phyloP scores from a whole-genome alignment of 305 asterid genomes.

The Fraxinus baroniana region DNA sequence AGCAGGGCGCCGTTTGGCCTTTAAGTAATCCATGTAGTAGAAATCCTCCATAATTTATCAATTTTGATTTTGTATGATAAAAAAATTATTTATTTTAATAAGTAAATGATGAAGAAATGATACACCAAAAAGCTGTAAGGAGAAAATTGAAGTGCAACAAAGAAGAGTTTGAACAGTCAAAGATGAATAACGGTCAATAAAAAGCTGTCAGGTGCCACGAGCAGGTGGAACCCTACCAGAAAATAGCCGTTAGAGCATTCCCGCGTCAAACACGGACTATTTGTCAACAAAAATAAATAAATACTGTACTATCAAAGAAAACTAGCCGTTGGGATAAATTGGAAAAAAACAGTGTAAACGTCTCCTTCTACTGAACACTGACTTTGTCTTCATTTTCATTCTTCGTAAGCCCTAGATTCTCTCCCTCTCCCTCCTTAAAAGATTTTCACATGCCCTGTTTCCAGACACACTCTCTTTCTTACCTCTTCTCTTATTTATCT shows the following conservation, averaged over 20 bases:
- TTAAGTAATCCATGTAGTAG: no score
- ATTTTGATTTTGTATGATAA: background rate
- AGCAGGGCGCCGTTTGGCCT: no score
- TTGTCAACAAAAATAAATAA: background rate
- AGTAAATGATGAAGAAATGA: background rate
- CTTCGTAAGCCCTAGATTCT: slow-evolving; percentile 25
- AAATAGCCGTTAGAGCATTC: slow-evolving; percentile 55
- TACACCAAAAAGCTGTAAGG: background rate
- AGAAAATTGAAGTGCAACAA: background rate
- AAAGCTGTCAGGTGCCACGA: background rate
- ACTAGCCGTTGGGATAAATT: slow-evolving; percentile 56
- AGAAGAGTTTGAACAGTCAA: background rate
- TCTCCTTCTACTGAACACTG: slow-evolving; percentile 16
- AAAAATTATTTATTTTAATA: background rate
- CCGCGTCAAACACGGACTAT: slow-evolving; percentile 54
- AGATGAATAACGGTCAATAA: background rate
- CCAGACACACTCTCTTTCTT: slow-evolving; percentile 13
- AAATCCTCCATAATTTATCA: background rate
- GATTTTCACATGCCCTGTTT: slow-evolving; percentile 29
- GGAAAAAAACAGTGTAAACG: slow-evolving; percentile 7
- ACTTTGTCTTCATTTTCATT: slow-evolving; percentile 20
- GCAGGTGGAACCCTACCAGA: slow-evolving; percentile 7
- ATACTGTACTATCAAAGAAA: slow-evolving; percentile 5
- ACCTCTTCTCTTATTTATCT: slow-evolving; percentile 25
- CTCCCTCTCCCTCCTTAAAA: slow-evolving; percentile 21